Evolutionary conservation across 768 basidiomycete species (phyloP), one percentile per base, ranked within the genome.

Genomic region (Tylopilus intermedius): DNA sequence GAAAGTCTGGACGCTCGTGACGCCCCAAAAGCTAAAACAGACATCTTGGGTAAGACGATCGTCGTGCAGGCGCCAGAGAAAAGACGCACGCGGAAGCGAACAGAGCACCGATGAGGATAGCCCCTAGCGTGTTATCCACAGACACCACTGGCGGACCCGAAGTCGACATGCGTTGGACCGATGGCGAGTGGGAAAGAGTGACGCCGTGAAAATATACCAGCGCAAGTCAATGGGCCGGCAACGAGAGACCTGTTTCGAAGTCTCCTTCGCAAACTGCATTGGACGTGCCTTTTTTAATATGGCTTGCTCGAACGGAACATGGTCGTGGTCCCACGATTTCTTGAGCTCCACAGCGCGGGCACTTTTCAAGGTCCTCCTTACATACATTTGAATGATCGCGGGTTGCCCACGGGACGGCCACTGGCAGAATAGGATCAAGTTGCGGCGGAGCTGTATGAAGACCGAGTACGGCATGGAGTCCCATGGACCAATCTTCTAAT

Each of bases 1-100:
- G 55, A 72, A 80, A 2, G 76, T 76, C 59, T 83, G 82, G 13
- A 76, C 69, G 53, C 76, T 80, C 8, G 79, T 80, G 8, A 82
- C 65, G 2, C 82, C 82, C 74, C 76, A 83, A n/a, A 83, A 65
- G n/a, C 81, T 83, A 29, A 10, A 33, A 8, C 41, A 52, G 32
- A 6, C 4, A 24, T 0, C 8, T 26, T 10, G 32, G 5, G 35
- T 58, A 21, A 58, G 32, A 45, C 14, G n/a, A 27, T 4, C 15
- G 29, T 3, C 15, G 32, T 26, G 33, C 24, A 49, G 14, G 3
- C 13, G 30, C 9, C 0, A 2, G 15, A 21, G 3, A 27, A 41
- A 22, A 51, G 13, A 66, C 78, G 51, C 59, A 83, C 82, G 76
- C 75, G 63, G 79, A 73, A 13, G 79, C 78, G 26, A 76, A 57